Base-by-base conservation (phyloP, 805 yeast species). In the Torulaspora delbrueckii region DNA sequence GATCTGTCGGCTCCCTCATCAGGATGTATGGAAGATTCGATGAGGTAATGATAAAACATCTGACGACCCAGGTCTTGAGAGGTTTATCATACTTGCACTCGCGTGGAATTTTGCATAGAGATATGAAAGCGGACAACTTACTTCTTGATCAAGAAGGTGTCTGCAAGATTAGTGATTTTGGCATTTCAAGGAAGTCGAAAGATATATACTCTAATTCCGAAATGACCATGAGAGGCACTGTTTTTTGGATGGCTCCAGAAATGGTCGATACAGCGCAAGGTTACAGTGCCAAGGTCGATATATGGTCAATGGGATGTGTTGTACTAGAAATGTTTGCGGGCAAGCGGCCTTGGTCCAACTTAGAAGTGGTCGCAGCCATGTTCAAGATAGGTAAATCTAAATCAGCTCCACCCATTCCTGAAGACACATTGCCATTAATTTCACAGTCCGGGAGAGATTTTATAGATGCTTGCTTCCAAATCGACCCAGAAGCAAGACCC, bases 171-270 rank as follows among this genome's bases (percentile, higher is more conserved):
- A 84, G 96, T 10, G 99, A 93, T 66, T 93, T 93, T 69, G 99
- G 99, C 37, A 93, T 93, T 42, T 89, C 97, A 34, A 90, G 88
- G 63, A 79, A 81, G 58, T 79, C 88, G 9, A 77, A 81, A 37
- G 90, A 93, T 61, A 86, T 91, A 19, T 91, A 93, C 63, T 82
- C 86, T 25, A 89, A 93, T 63, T 88, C 96, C 3, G 96, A 88
- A 45, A 86, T 90, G 96, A 90, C 97, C 9, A 88, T 87, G 95
- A 96, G 95, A 66, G 99, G 99, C 19, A 90, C 99, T 0, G 88
- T 95, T 1, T 93, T 90, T 65, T 93, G 99, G 99, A 93, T 93
- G 99, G 99, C 99, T 1, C 99, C 99, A 0, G 99, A 93, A 62
- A 96, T 95, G 53, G 89, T 93, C 41, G 91, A 89, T 62, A 88